These are phyloP conservation scores for Rhizopogon vulgaris DNA, from an alignment of 768 basidiomycete genomes.

Conservation along the genomic window DNA sequence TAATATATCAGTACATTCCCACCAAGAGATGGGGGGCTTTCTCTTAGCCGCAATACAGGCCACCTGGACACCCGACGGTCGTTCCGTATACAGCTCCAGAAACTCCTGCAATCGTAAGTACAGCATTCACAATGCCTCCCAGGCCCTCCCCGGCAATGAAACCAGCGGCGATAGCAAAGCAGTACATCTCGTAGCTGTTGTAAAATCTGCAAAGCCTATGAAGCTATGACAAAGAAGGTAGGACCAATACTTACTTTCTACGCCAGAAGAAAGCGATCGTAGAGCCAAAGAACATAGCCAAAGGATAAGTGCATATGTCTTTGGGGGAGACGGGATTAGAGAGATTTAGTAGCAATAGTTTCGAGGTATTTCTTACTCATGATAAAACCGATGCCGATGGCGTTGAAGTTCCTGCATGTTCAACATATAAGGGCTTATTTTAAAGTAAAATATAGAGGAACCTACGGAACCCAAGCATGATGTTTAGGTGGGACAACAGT, in stretches of 20 bases:
- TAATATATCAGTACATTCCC: neutral
- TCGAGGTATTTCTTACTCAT: neutral
- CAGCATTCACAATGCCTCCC: constrained; percentile 28
- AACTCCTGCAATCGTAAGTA: constrained; percentile 24
- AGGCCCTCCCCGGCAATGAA: constrained; percentile 36
- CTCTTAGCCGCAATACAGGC: constrained; percentile 19
- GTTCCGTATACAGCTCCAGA: constrained; percentile 22
- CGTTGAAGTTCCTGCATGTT: constrained; percentile 17
- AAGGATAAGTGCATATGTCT: constrained; percentile 18
- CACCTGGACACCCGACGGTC: constrained; percentile 23
- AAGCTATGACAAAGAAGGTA: neutral
- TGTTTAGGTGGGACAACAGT: constrained; percentile 16
- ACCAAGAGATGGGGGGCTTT: neutral
- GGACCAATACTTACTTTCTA: neutral
- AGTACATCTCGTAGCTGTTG: constrained; percentile 16
- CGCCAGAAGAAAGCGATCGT: constrained; percentile 18
- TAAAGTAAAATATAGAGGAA: neutral
- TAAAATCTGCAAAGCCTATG: neutral
- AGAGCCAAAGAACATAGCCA: constrained; percentile 20
- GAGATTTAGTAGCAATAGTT: neutral
- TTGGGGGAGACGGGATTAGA: neutral
- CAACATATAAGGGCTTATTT: neutral
- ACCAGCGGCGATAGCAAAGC: constrained; percentile 32
- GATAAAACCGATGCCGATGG: constrained; percentile 19
- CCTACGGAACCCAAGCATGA: constrained; percentile 16